These are phyloP conservation scores for Aspergillus tanneri DNA, from an alignment of 2,329 filamentous ascomycete genomes.

Conservation along the genomic window DNA sequence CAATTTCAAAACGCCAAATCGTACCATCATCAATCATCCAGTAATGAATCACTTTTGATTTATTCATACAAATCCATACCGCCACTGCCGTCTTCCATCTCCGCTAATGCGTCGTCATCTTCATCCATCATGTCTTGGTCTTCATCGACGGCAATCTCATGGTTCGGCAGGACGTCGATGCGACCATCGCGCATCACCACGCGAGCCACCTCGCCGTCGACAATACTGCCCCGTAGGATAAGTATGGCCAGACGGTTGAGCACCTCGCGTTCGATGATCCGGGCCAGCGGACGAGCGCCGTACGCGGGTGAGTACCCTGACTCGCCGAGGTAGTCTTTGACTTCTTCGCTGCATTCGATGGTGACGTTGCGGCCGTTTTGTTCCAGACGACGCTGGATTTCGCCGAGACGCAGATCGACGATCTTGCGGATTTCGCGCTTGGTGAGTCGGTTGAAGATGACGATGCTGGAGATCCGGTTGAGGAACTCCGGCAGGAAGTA, in stretches of 20 bases:
- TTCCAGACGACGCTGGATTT: conserved; percentile 88
- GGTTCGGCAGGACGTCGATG: conserved; percentile 80
- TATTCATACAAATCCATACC: conserved; percentile 64
- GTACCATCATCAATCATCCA: too few relatives aligned
- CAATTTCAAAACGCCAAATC: too few relatives aligned
- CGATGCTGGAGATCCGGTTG: conserved; percentile 91
- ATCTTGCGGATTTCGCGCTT: conserved; percentile 89
- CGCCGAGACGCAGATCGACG: conserved; percentile 80
- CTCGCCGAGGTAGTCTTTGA: conserved; percentile 87
- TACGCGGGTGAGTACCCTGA: conserved; percentile 95
- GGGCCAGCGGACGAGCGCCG: conserved; percentile 80
- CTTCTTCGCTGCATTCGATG: conserved; percentile 80
- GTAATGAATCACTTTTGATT: too few relatives aligned
- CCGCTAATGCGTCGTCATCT: conserved; percentile 70
- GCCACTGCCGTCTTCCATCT: conserved; percentile 60
- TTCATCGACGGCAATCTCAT: conserved; percentile 62
- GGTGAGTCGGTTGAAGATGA: conserved; percentile 98
- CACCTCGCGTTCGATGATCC: conserved; percentile 95
- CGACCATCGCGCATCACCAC: conserved; percentile 78
- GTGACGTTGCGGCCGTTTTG: conserved; percentile 79
- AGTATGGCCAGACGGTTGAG: conserved; percentile 90
- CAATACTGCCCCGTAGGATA: conserved; percentile 79
- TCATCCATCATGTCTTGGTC: conserved; percentile 75
- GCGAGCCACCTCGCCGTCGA: conserved; percentile 78
- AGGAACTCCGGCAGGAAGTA: conserved; percentile 99